phyloP scores from a whole-genome alignment of 805 yeast species.

The Candida arabinofermentans region DNA sequence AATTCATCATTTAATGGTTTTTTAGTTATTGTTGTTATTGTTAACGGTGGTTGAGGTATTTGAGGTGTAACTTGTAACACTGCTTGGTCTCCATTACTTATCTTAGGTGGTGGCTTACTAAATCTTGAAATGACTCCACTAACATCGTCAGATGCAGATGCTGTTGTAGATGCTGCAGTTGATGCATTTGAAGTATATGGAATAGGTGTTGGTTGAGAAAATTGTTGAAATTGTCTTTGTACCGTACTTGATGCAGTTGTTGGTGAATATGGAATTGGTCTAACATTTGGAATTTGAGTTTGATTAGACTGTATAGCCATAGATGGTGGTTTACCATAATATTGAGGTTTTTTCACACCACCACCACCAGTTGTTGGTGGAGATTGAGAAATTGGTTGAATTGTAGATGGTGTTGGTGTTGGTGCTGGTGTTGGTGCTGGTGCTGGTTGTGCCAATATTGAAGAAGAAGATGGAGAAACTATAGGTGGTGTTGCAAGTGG shows the following conservation, averaged over 20 bases:
- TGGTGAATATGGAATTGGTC: neutral
- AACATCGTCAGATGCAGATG: neutral
- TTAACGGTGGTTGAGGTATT: neutral
- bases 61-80: neutral
- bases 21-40: neutral
- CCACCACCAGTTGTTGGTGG: no score
- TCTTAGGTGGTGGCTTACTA: neutral
- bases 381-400: conserved; percentile 16
- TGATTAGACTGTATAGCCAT: conserved; percentile 1
- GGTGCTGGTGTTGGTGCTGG: conserved; percentile 12
- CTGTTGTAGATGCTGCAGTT: neutral
- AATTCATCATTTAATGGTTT: neutral
- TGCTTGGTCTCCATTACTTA: no score
- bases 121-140: neutral
- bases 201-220: conserved; percentile 18
- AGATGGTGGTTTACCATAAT: conserved; percentile 23
- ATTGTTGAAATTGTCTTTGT: conserved; percentile 15
- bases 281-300: neutral
- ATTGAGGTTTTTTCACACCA: conserved; percentile 26
- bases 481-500: neutral
- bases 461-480: neutral
- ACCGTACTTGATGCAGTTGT: conserved; percentile 5
- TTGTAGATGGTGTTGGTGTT: conserved; percentile 25
- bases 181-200: no score
- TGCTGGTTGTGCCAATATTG: neutral